Evolutionary conservation across 805 yeast species (phyloP), one percentile per base, ranked within the genome.

Genomic region (Cyberlindnera lachancei): DNA sequence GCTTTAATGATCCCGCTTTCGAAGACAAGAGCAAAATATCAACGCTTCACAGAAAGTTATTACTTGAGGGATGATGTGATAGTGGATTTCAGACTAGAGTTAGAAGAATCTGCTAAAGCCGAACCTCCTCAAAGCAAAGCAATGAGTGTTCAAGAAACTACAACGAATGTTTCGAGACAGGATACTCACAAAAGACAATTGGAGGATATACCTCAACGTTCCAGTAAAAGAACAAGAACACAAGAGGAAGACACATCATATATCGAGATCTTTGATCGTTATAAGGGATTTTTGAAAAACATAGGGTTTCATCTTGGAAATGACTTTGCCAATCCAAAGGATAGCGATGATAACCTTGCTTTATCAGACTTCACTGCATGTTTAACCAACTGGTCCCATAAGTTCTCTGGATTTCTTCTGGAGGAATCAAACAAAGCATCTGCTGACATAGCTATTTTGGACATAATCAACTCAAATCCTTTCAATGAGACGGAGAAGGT

Each of bases 11-110:
- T 40, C 4, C 31, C 52, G 3, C 31, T 59, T 23, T 63, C 73
- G 4, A 68, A 63, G 37, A 54, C 64, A 4, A 42, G 34, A 37
- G 4, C 37, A 44, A 28, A 44, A 41, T 18, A 41, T 42, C 25
- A 36, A 46, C 70, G 59, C 41, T 50, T 59, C 20, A 50, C 64
- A 19, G 85, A 79, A 42, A 67, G 72, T 0, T 79, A 80, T 41
- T 44, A 58, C 11, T 59, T 72, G 18, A 59, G 72, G 0, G 73
- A 68, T 22, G 58, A 55, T 3, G 66, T 77, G 0, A 54, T 76
- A 3, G 78, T 72, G 24, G 50, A 53, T 8, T 50, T 78, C 3
- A 45, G 38, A 12, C 49, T 45, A 5, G 27, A 34, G 18, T 6
- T 16, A 7, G 18, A 32, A 18, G 28, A 24, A 15, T 27, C 11